Evolutionary conservation across 2,329 filamentous ascomycete genomes (phyloP).

Genomic region (Purpureocillium takamizusanense): DNA sequence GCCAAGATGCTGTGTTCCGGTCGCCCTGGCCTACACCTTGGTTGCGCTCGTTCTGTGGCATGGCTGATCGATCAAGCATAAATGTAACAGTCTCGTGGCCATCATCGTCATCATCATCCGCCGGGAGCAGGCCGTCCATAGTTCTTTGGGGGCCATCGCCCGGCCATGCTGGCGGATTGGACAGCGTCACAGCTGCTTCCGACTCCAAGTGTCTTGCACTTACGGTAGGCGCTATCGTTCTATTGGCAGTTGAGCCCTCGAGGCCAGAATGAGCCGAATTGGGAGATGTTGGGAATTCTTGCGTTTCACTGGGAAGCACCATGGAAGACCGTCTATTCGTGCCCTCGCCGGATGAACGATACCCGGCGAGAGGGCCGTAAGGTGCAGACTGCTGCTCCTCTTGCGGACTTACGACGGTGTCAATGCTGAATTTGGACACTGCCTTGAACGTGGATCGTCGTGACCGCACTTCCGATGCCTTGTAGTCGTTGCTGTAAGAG

Average conservation of each 20-base stretch:
- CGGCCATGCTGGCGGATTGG: background rate
- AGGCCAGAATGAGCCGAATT: no score
- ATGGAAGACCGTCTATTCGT: constrained; percentile 40
- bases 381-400: constrained; percentile 5
- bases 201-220: background rate
- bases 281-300: background rate
- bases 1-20: constrained; percentile 28
- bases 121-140: constrained; percentile 1
- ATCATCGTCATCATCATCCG: constrained; percentile 17
- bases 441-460: constrained; percentile 1
- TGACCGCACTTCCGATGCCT: background rate
- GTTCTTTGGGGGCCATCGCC: background rate
- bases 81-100: constrained; percentile 30
- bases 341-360: constrained; percentile 13
- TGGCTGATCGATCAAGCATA: constrained; percentile 29
- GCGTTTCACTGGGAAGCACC: constrained; percentile 27
- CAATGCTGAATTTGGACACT: constrained; percentile 22
- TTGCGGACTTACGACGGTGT: constrained; percentile 11
- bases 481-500: no score
- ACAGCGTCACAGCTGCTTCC: background rate
- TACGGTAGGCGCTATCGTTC: no score
- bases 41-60: constrained; percentile 7
- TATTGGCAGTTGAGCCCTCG: no score
- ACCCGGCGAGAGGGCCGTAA: constrained; percentile 3
- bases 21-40: constrained; percentile 7